Base-by-base conservation (phyloP, 1,284 basidiomycete genomes). In the Farysia itapuensis region DNA sequence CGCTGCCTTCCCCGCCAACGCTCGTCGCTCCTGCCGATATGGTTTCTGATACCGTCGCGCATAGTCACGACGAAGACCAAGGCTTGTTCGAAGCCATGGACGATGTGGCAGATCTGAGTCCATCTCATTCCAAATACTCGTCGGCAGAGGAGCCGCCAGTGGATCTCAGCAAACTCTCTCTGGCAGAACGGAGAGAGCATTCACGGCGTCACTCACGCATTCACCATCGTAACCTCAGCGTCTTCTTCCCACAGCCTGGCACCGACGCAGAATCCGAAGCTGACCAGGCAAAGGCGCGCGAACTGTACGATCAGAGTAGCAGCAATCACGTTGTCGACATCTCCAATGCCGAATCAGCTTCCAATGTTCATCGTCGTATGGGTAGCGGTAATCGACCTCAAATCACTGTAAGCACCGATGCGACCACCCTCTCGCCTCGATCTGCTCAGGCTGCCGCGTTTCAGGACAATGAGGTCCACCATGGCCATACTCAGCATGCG, bases 221-320 rank as follows among this genome's bases (percentile, higher is more conserved):
- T 2, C 72, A 75, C 44, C 40, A 53, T 16, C 63, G 72, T 36
- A 75, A 75, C 35, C 50, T 75, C 8, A 67, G 63, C 36, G 72
- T 71, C 36, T 75, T 74, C 51, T 75, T 75, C 47, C 72, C 72
- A 13, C 56, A 52, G 4, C 72, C 72, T 13, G 72, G 70, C 21
- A 70, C 71, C 25, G 72, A 67, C 12, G 71, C 71, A 0, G 72
- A 71, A 39, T 37, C 28, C 4, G 72, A 73, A 41, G 54, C 66
- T 1, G 60, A 72, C 32, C 24, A 33, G 11, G 42, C 24, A 11
- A 53, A 46, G 14, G 48, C 44, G 9, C 42, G 51, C 22, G 61
- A 59, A 30, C n/a, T 45, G 12, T 57, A 49, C 19, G 52, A 45
- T 11, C 41, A 41, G 22, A 31, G 20, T n/a, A n/a, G n/a, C n/a